Base-by-base conservation (phyloP, 352 stramenopile species). In the Porosira glacialis region DNA sequence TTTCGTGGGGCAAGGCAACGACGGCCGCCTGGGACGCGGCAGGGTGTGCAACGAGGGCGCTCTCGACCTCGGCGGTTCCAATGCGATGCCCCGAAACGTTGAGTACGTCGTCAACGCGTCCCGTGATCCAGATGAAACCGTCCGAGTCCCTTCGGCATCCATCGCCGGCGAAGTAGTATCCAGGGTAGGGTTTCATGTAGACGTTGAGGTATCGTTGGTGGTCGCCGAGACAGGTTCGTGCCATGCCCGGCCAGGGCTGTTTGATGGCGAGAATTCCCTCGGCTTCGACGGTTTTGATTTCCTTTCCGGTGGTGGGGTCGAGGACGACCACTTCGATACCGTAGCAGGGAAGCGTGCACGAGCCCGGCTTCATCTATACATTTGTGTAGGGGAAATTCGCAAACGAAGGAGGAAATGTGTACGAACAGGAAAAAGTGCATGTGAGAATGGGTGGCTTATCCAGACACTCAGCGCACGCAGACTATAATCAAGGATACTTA, bases 81-180 rank as follows among this genome's bases (percentile, higher is more conserved):
- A 94, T 93, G 30, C 87, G 73, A 71, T 93, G 86, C 31, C 87
- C 87, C 44, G 70, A 86, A 6, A 86, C 75, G 74, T 96, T 97
- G 1, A 98, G 68, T 4, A 98, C 95, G 71, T 99, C 96, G 78
- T 99, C 95, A 43, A 99, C 96, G 55, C 96, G 93, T 1, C 96
- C 96, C 38, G 95, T 98, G 76, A 99, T 98, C 78, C 96, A 99
- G 84, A 98, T 97, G 84, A 96, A 98, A 31, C 96, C 96, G 70
- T 99, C 95, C n/a, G 74, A 60, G 63, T 91, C 85, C 44, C 74
- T 59, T 11, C 61, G 69, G n/a, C 87, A 86, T 33, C 79, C 86
- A 69, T 93, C 87, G 39, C 85, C 85, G 19, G 83, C 82, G 59
- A 91, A 99, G 83, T 99, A 99, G 63, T 98, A 95, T 7, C 94